phyloP scores from a whole-genome alignment of 768 basidiomycete genomes.

The Pleurotus cornucopiae region DNA sequence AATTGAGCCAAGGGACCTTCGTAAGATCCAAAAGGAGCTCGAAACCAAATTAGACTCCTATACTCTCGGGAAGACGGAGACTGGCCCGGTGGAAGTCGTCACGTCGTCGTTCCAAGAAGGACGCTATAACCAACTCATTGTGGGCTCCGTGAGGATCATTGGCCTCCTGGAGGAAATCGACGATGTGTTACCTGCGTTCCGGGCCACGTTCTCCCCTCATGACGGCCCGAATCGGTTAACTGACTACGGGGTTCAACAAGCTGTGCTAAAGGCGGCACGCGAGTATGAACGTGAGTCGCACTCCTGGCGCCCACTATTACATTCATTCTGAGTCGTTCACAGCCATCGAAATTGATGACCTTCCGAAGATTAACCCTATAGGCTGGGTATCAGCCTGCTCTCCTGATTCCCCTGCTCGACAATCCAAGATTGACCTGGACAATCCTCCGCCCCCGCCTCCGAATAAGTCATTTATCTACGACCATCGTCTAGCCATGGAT shows the following conservation, averaged over 20 bases:
- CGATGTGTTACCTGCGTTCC: slow-evolving; percentile 32
- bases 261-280: slow-evolving; percentile 27
- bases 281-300: slow-evolving; percentile 23
- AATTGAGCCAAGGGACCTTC: slow-evolving; percentile 14
- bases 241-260: slow-evolving; percentile 26
- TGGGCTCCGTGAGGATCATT: slow-evolving; percentile 17
- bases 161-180: slow-evolving; percentile 33
- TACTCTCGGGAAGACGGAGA: slow-evolving; percentile 9
- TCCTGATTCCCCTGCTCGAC: slow-evolving; percentile 32
- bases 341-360: slow-evolving; percentile 23
- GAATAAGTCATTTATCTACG: slow-evolving; percentile 44
- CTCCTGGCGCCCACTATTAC: slow-evolving; percentile 10
- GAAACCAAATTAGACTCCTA: slow-evolving; percentile 9
- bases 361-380: slow-evolving; percentile 26
- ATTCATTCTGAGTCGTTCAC: background rate
- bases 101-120: slow-evolving; percentile 7
- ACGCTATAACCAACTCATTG: slow-evolving; percentile 6
- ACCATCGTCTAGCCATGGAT: slow-evolving; percentile 45
- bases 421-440: slow-evolving; percentile 28
- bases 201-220: slow-evolving; percentile 36
- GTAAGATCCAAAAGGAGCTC: slow-evolving; percentile 4
- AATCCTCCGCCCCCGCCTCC: slow-evolving; percentile 25
- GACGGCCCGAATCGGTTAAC: slow-evolving; percentile 32
- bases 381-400: slow-evolving; percentile 40
- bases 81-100: slow-evolving; percentile 7